Base-by-base conservation (phyloP, 2,329 filamentous ascomycete genomes). In the Colletotrichum sp. region DNA sequence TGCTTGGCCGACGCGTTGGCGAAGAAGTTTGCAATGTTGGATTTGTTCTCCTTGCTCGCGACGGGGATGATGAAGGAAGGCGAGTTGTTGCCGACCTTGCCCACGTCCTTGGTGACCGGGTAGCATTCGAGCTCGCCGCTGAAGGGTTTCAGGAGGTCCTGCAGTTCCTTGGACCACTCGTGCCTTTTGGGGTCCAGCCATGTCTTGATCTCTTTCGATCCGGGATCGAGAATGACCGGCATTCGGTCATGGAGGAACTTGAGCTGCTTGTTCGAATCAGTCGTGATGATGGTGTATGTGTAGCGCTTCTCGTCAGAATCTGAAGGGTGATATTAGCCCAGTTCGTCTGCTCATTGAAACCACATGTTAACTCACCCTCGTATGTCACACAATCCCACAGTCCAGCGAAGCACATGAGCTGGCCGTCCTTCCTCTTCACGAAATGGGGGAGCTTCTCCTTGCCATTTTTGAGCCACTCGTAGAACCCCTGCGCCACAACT, bases 261-360 rank as follows among this genome's bases (percentile, higher is more conserved):
- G 65, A 98, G 88, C 82, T 96, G 94, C 77, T 93, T 88, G 80
- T 96, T 98, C 9, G 95, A 94, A 76, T 93, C 91, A 2, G 96
- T 98, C 1, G 97, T 99, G 83, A 98, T 96, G 82, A 99, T 92
- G 3, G 96, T 96, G 84, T 98, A 99, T 0, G 95, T 98, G 83
- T 96, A 98, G 7, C 92, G 86, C 83, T 93, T 94, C 77, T 94
- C 90, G 4, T 92, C 89, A 3, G 91, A 90, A 66, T 90, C 92
- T 83, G 60, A 8, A 15, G 8, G 39, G 11, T 15, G 5, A 30
- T 30, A 27, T 70, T 32, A 74, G 64, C 6, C 12, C 8, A 44
- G n/a, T 11, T 15, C 8, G 28, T 68, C 52, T 48, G 8, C 25
- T 27, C n/a, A 60, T 36, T 44, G 8, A 57, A 15, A 12, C 36